A percentile compares a stretch with the other conserved stretches of the same genome.
phyloP scores from a whole-genome alignment of 768 basidiomycete species.

The Russula lepida region DNA sequence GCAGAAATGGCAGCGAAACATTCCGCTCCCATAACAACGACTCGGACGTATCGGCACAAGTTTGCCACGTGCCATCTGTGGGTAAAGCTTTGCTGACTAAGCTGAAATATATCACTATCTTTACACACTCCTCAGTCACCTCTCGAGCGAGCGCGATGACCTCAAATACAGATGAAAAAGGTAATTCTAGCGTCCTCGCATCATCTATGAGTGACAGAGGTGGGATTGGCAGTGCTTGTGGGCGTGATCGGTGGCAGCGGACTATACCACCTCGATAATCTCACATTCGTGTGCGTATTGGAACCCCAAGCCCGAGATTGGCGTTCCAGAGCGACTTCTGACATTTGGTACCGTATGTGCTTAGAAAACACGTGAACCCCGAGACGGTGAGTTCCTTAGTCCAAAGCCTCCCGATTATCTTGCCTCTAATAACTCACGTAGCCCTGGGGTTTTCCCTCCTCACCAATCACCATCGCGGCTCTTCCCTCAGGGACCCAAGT shows the following conservation, averaged over 20 bases:
- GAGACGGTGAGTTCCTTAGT: constrained; percentile 55
- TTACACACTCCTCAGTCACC: not conserved
- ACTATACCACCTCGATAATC: constrained; percentile 86
- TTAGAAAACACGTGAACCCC: constrained; percentile 66
- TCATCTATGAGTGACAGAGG: not conserved
- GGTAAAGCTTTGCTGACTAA: not conserved
- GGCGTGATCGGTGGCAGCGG: constrained; percentile 92
- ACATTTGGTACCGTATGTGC: not conserved
- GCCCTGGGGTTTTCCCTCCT: constrained; percentile 92
- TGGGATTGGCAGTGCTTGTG: constrained; percentile 48
- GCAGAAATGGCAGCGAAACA: too few species aligned
- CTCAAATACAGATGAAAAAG: not conserved
- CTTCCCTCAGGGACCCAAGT: constrained; percentile 72
- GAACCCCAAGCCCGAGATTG: not conserved
- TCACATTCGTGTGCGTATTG: constrained; percentile 69
- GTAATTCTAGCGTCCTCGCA: not conserved
- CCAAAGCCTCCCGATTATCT: not conserved
- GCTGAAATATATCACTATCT: not conserved
- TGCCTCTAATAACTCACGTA: constrained; percentile 25
- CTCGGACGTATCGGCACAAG: too few species aligned
- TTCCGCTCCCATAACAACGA: too few species aligned
- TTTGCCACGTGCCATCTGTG: too few species aligned
- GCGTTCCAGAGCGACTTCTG: too few species aligned
- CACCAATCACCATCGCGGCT: constrained; percentile 86
- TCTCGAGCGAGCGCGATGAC: constrained; percentile 1